Evolutionary conservation across 805 yeast genomes (phyloP), one percentile per base, ranked within the genome.

Genomic region (Tetrapisispora pingtungensis): DNA sequence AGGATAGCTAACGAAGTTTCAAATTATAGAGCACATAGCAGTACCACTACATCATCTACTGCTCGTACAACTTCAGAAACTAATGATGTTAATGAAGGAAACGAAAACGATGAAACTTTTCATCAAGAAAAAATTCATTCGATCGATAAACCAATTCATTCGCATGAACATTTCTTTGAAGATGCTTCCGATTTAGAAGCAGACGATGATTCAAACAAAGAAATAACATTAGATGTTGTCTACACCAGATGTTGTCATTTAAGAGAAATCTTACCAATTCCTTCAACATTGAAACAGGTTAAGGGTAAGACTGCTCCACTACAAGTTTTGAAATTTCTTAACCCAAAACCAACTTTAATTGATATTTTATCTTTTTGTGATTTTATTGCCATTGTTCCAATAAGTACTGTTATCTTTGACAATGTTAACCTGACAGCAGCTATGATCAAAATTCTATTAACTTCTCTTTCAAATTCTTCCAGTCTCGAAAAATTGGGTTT

Each of bases 231-330:
- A 43, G 96, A 86, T 54, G 73, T 78, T 38, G 71, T 90, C 56
- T 89, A 89, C 64, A 86, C 96, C 1, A 70, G 97, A 51, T 90
- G 97, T 62, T 89, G 97, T 60, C 97, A 89, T 62, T 68, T 89
- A 46, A 71, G 97, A 44, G 97, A 89, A 56, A 89, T 89, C 46
- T 62, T 89, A 48, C 97, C 97, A 1, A 89, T 89, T 41, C 90
- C 95, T 3, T 90, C 95, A 2, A 87, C 90, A 7, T 58, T 85
- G 53, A 82, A 83, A 56, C 95, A 86, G 58, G 84, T 85, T 1
- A 80, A 79, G 56, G 86, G 84, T 19, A 79, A 87, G 26, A 73
- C 80, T 38, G 80, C 84, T 0, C 95, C 96, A 4, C 62, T 89
- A 20, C 79, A 85, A 6, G 59, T 76, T 3, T 61, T 89, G 46